phyloP scores from a whole-genome alignment of 164 flowering plant species.

The Magnolia changhungtana region DNA sequence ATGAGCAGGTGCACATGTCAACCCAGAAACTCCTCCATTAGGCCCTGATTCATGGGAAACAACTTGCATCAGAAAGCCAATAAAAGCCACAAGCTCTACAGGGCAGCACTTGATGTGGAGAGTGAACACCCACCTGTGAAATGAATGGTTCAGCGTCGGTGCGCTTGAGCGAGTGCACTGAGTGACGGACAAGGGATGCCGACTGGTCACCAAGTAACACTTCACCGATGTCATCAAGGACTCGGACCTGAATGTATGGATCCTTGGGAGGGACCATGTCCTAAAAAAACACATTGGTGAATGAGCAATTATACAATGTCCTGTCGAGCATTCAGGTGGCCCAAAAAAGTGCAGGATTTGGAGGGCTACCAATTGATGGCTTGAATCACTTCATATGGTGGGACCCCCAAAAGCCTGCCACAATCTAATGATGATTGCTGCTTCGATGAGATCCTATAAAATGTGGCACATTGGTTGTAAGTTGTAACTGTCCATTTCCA shows the following conservation, averaged over 20 bases:
- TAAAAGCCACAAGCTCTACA: background rate
- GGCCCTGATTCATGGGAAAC: slow-evolving; percentile 41
- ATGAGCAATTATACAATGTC: background rate
- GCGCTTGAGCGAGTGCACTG: slow-evolving; percentile 83
- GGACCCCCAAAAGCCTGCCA: background rate
- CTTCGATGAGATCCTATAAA: too few species aligned
- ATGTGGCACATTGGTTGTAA: background rate
- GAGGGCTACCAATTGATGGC: background rate
- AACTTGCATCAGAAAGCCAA: background rate
- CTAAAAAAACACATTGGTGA: slow-evolving; percentile 29
- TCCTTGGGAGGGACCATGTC: slow-evolving; percentile 99
- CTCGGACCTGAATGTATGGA: slow-evolving; percentile 89
- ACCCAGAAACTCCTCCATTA: slow-evolving; percentile 79
- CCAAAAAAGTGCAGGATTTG: background rate
- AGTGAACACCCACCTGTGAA: slow-evolving; percentile 45
- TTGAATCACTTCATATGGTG: background rate
- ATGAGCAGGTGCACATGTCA: slow-evolving; percentile 20
- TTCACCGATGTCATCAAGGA: slow-evolving; percentile 81
- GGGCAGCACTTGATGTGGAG: background rate
- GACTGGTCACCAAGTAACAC: slow-evolving; percentile 63
- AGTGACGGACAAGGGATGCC: slow-evolving; percentile 67
- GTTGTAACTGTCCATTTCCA: background rate
- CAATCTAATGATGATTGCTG: background rate
- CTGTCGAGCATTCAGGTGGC: background rate
- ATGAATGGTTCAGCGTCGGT: slow-evolving; percentile 94